Evolutionary conservation across 1,284 basidiomycete genomes (phyloP).

Genomic region (Malassezia slooffiae): DNA sequence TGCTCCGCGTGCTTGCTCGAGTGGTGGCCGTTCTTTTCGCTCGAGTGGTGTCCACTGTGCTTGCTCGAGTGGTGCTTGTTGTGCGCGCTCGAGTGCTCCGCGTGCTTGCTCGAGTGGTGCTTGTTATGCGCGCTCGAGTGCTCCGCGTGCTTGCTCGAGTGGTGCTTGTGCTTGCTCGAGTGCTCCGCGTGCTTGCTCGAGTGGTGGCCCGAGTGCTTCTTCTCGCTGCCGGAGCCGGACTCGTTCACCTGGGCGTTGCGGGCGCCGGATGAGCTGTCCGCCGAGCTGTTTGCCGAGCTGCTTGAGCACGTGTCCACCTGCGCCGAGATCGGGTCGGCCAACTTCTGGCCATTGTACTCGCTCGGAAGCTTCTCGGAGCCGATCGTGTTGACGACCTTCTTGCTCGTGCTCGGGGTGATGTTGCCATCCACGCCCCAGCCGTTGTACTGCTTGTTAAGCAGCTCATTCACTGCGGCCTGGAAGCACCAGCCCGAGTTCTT

Average conservation of each 20-base stretch:
- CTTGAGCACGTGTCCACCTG: not conserved
- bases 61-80: not conserved
- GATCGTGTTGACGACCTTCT: constrained; percentile 3
- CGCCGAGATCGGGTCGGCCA: not conserved
- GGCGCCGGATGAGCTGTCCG: not conserved
- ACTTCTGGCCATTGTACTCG: constrained; percentile 1
- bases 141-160: not conserved
- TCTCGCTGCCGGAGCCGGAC: not conserved
- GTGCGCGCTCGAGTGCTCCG: not conserved
- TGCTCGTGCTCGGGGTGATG: constrained; percentile 11
- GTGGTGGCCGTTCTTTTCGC: no score
- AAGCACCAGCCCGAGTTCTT: constrained; percentile 46
- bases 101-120: not conserved
- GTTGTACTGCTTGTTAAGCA: constrained; percentile 27
- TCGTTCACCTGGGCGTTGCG: constrained; percentile 1
- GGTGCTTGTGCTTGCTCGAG: not conserved
- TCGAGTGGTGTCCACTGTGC: no score
- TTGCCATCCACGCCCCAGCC: constrained; percentile 25
- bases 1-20: no score
- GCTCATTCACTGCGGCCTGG: constrained; percentile 24
- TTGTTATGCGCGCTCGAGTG: not conserved
- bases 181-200: not conserved
- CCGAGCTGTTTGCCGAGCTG: not conserved
- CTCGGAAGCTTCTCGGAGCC: constrained; percentile 6
- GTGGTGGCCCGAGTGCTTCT: not conserved